Evolutionary conservation across 305 asterid genomes (phyloP).

Genomic region (Fraxinus albicans): DNA sequence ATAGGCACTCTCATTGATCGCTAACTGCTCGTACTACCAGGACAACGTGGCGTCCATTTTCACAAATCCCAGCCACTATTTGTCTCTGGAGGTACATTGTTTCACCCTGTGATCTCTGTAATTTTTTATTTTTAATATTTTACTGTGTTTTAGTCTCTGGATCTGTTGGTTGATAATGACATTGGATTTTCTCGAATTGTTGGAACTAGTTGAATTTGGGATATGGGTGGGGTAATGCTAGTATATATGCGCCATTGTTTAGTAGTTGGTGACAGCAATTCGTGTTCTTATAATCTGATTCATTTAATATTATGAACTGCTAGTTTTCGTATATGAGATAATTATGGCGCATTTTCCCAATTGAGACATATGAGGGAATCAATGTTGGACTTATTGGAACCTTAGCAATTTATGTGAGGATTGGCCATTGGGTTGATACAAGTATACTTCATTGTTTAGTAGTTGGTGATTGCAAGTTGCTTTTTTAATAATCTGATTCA

Average conservation of each 20-base stretch:
- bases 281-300: not conserved
- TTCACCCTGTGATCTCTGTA: not conserved
- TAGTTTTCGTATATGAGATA: not conserved
- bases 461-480: not conserved
- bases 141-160: slow-evolving; percentile 17
- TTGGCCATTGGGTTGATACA: not conserved
- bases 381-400: slow-evolving; percentile 2
- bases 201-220: slow-evolving; percentile 1
- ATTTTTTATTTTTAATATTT: not conserved
- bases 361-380: not conserved
- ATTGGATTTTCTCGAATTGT: not conserved
- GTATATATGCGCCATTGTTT: not conserved
- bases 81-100: slow-evolving; percentile 39
- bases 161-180: slow-evolving; percentile 16
- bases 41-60: slow-evolving; percentile 46
- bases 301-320: not conserved
- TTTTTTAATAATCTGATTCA: not conserved
- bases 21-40: no score
- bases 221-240: slow-evolving; percentile 9
- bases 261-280: slow-evolving; percentile 1
- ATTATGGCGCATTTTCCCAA: not conserved
- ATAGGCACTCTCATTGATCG: slow-evolving; percentile 50
- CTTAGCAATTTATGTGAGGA: not conserved
- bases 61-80: slow-evolving; percentile 47
- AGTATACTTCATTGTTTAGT: not conserved